These are phyloP conservation scores for Fusarium sambucinum DNA, from an alignment of 2,329 filamentous ascomycete species.

Conservation along the genomic window DNA sequence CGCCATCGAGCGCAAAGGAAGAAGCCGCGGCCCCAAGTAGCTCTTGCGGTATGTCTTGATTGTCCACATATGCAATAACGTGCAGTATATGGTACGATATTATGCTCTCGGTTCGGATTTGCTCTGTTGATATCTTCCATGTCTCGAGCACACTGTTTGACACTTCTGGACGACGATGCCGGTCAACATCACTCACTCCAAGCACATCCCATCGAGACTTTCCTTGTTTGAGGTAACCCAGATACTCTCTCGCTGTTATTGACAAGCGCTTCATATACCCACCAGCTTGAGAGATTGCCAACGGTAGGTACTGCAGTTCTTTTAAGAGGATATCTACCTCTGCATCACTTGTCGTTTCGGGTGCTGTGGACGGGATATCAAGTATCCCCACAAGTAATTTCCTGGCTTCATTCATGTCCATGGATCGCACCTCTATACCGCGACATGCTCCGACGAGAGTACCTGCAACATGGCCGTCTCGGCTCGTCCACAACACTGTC, in stretches of 20 bases:
- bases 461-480: background rate
- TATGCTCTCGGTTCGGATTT: background rate
- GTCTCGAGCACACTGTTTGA: constrained; percentile 6
- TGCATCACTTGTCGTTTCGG: rapidly evolving
- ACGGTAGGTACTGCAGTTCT: background rate
- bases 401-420: background rate
- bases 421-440: background rate
- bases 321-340: background rate
- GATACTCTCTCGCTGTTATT: background rate
- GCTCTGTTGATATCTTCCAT: constrained; percentile 1
- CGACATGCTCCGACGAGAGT: background rate
- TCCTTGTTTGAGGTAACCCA: background rate
- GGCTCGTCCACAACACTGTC: background rate
- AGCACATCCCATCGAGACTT: background rate
- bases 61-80: background rate
- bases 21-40: background rate
- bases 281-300: constrained; percentile 2
- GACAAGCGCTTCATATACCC: background rate
- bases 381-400: rapidly evolving
- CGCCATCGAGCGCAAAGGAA: background rate
- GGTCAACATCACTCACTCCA: background rate
- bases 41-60: background rate
- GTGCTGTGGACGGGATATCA: rapidly evolving
- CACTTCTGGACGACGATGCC: background rate
- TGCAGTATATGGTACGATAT: background rate